Percentiles rank a stretch among this genome's conserved stretches.
These are phyloP conservation scores for Barnettozyma wickerhamii DNA, from an alignment of 805 yeast species.

Conservation along the genomic window DNA sequence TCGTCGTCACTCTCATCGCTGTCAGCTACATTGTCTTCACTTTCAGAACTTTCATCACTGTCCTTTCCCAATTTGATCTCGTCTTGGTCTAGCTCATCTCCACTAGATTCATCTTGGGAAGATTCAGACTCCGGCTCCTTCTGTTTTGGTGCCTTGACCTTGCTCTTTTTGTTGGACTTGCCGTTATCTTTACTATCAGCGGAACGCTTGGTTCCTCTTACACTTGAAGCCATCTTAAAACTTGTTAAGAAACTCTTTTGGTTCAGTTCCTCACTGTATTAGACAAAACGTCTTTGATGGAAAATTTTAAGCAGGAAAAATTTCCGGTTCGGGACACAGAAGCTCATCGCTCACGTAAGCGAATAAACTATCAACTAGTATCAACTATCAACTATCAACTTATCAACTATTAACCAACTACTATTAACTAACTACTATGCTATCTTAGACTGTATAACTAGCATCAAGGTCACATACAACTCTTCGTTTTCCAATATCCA, in stretches of 20 bases:
- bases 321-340: conserved; percentile 6
- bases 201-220: conserved; percentile 22
- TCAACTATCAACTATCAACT: too few species aligned
- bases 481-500: too few species aligned
- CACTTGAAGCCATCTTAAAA: conserved; percentile 19
- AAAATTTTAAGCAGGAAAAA: conserved; percentile 3
- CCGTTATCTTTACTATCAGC: conserved; percentile 4
- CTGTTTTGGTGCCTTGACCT: conserved; percentile 8
- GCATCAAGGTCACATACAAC: too few species aligned
- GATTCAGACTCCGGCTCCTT: conserved; percentile 17
- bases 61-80: conserved; percentile 22
- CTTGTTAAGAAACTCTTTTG: too few species aligned
- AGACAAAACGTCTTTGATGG: too few species aligned
- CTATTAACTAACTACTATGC: too few species aligned
- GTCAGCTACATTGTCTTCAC: conserved; percentile 23
- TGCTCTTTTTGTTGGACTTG: too few species aligned
- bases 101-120: conserved; percentile 14
- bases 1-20: conserved; percentile 21
- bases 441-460: too few species aligned
- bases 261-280: too few species aligned
- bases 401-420: too few species aligned
- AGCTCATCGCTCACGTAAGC: conserved; percentile 10
- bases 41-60: conserved; percentile 5
- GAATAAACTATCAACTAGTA: too few species aligned
- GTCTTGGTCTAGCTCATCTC: conserved; percentile 26